Conservation (phyloP, 805 yeast species). For the Isabelozyma heimii region DNA sequence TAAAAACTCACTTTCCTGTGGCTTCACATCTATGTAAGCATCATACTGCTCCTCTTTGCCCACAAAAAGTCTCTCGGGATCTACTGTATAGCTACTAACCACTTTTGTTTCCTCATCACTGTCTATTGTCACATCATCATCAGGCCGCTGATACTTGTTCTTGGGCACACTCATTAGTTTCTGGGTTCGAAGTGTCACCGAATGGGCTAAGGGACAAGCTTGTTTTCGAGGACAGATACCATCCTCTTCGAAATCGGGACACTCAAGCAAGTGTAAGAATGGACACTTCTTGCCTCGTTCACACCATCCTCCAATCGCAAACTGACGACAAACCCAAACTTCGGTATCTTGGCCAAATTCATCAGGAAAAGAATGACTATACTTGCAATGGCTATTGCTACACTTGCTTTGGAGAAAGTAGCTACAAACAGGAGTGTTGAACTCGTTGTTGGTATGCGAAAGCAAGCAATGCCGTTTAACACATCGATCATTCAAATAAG, state of each 20-base stretch:
- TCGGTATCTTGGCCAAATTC: conserved; percentile 43
- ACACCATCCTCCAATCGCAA: conserved; percentile 70
- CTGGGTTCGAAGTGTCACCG: conserved; percentile 24
- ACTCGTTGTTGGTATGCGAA: conserved; percentile 57
- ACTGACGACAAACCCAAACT: conserved; percentile 59
- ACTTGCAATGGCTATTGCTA: conserved; percentile 49
- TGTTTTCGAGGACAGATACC: conserved; percentile 55
- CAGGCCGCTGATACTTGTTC: conserved; percentile 11
- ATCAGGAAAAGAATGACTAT: conserved; percentile 44
- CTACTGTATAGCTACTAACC: conserved; percentile 33
- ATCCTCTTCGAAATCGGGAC: conserved; percentile 70
- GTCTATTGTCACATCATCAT: conserved; percentile 17
- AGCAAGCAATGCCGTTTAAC: conserved; percentile 45
- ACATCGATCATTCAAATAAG: conserved; percentile 49
- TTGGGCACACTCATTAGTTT: conserved; percentile 14
- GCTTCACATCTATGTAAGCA: conserved; percentile 17
- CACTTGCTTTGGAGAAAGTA: conserved; percentile 26
- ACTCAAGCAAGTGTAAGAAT: conserved; percentile 54
- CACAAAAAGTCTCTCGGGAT: conserved; percentile 22
- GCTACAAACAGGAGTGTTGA: conserved; percentile 48
- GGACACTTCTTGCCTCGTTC: conserved; percentile 56
- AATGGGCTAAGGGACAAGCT: conserved; percentile 54
- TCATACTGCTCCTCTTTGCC: conserved; percentile 17
- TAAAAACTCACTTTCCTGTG: conserved; percentile 11
- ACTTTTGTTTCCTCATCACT: conserved; percentile 9